Base-by-base conservation (phyloP, 2,329 filamentous ascomycete species). In the Fusarium sp. region DNA sequence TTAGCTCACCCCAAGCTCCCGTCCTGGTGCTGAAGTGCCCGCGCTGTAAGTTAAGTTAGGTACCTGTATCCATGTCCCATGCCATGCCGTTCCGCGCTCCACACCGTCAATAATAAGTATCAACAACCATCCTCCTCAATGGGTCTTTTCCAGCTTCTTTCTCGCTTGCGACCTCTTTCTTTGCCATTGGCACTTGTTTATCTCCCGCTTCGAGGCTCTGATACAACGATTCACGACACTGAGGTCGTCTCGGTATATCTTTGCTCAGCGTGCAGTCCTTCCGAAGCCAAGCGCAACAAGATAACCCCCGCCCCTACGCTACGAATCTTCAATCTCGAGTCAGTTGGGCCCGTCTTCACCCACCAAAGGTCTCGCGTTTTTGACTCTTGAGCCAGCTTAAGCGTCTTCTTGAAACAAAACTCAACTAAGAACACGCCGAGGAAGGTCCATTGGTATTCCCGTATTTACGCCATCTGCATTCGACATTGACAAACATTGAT, bases 91-190 rank as follows among this genome's bases (percentile, higher is more conserved):
- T 67, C 64, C 58, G 67, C 54, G 64, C 66, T 61, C 67, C 61
- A 68, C 68, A 61, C 69, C 61, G 61, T 63, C 69, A 70, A 59
- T 48, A 67, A 71, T 71, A 71, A 71, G 69, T 71, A 71, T 70
- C 69, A 69, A 70, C 69, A 64, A 60, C 65, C 65, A 61, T 71
- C 69, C 69, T 68, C 68, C 65, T 69, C 69, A 61, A 34, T 34
- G 31, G 19, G 19, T 61, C 66, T 55, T 59, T 51, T 48, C 59
- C 50, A 61, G 58, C 63, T 60, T 64, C 49, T 59, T 57, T 52
- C 58, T 69, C 53, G 57, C 40, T 62, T 52, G 55, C 61, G 67
- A 58, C 52, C 51, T 52, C 31, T 53, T 62, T 67, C 53, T 55
- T 42, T 42, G 53, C 40, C 49, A 57, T 52, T 64, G 19, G 24